Percentiles rank a stretch among this genome's conserved stretches.
Evolutionary conservation across 2,329 filamentous ascomycete species (phyloP).

Genomic region (Ophiostoma sp.): DNA sequence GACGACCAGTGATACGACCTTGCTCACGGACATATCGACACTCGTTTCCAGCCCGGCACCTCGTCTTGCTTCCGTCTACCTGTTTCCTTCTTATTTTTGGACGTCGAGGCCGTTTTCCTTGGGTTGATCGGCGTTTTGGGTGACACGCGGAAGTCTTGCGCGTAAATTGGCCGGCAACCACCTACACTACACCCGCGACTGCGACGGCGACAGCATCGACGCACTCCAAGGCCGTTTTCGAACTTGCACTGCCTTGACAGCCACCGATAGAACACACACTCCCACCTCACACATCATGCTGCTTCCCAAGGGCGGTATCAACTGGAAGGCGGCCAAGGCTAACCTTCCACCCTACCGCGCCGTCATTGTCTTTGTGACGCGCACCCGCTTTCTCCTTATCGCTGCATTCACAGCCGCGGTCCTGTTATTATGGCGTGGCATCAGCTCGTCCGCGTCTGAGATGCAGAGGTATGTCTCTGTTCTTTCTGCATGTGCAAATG

Average conservation of each 20-base stretch:
- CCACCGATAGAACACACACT: neutral
- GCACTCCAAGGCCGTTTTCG: neutral
- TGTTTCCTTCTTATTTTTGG: neutral
- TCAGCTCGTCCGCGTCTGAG: constrained; percentile 73
- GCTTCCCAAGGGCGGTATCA: constrained; percentile 81
- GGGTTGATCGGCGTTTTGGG: constrained; percentile 17
- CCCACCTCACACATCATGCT: constrained; percentile 56
- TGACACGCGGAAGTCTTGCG: constrained; percentile 20
- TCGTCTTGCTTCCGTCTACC: neutral
- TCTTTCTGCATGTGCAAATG: neutral
- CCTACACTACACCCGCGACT: constrained; percentile 7
- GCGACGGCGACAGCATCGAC: neutral
- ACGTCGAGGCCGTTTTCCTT: neutral
- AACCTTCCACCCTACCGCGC: constrained; percentile 72
- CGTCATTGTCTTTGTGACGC: constrained; percentile 63
- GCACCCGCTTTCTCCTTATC: constrained; percentile 71
- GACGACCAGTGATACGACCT: neutral
- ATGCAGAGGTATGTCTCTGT: constrained; percentile 71
- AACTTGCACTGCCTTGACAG: neutral
- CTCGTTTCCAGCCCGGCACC: neutral
- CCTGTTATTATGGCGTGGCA: constrained; percentile 80
- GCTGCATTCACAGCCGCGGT: constrained; percentile 65
- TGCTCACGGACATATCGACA: neutral
- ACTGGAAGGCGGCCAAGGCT: constrained; percentile 84
- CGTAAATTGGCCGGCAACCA: constrained; percentile 15